Conservation (phyloP, 768 basidiomycete species). For the Russula olivacea region DNA sequence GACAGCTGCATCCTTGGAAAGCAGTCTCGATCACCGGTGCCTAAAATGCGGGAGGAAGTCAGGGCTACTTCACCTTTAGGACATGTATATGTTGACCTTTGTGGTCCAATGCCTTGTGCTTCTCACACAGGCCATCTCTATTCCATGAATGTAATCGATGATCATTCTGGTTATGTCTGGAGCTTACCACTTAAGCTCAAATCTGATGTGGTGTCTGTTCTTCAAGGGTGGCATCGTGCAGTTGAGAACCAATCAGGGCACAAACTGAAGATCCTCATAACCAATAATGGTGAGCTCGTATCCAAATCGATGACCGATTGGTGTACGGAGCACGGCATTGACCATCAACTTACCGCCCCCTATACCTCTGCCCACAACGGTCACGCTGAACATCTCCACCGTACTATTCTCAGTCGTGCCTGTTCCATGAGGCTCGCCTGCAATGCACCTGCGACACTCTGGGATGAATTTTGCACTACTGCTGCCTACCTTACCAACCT, state of each 20-base stretch:
- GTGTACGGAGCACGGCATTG: neutral
- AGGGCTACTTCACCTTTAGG: too few species aligned
- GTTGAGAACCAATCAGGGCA: neutral
- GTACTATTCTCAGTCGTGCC: too few species aligned
- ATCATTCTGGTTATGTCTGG: neutral
- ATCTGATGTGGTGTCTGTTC: fast-evolving
- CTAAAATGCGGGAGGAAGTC: too few species aligned
- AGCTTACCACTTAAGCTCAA: neutral
- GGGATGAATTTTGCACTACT: neutral
- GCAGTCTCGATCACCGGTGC: too few species aligned
- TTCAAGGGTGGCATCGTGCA: neutral
- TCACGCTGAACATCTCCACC: too few species aligned
- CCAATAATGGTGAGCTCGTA: neutral
- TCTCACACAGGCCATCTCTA: neutral
- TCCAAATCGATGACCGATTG: neutral
- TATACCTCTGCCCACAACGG: too few species aligned
- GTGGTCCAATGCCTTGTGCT: neutral
- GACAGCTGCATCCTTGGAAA: neutral
- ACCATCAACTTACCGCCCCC: neutral
- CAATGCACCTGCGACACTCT: neutral
- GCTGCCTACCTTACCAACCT: neutral
- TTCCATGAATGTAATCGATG: neutral
- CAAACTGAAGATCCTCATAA: neutral
- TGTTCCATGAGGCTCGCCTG: neutral
- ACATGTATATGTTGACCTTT: too few species aligned